Conservation (phyloP, 345 rosid genomes). For the Eutrema heterophyllum region DNA sequence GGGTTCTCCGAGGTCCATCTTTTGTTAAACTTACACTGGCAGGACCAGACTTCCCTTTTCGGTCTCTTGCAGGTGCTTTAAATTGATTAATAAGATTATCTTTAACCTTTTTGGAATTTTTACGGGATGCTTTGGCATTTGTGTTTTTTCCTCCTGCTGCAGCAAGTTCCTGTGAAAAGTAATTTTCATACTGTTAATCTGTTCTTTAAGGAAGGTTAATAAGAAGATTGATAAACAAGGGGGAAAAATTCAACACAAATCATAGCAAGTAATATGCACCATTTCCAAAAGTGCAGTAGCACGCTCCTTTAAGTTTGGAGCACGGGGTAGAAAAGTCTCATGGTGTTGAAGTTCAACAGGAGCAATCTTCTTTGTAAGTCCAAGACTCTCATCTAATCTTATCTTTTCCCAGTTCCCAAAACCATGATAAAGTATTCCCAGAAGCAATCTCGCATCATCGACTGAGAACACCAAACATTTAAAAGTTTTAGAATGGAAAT, state of each 20-base stretch:
- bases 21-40: constrained; percentile 38
- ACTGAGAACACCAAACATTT: constrained; percentile 38
- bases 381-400: constrained; percentile 86
- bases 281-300: constrained; percentile 97
- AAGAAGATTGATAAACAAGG: background rate
- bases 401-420: constrained; percentile 99
- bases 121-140: constrained; percentile 61
- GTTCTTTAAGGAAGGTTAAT: background rate
- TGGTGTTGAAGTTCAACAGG: constrained; percentile 99
- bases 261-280: constrained; percentile 40
- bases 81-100: constrained; percentile 46
- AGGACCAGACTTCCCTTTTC: constrained; percentile 51
- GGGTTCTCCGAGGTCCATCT: constrained; percentile 58
- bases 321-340: constrained; percentile 98
- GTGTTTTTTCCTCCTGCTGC: constrained; percentile 73
- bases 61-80: constrained; percentile 44
- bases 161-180: constrained; percentile 61
- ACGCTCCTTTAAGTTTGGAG: constrained; percentile 96
- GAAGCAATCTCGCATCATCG: constrained; percentile 97
- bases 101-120: constrained; percentile 59
- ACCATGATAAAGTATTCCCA: constrained; percentile 88
- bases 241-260: background rate
- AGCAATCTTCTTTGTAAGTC: constrained; percentile 94
- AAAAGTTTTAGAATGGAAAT: background rate
- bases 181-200: constrained; percentile 3